Evolutionary conservation across 805 yeast species (phyloP).

Genomic region (Barnettozyma botsteinii): DNA sequence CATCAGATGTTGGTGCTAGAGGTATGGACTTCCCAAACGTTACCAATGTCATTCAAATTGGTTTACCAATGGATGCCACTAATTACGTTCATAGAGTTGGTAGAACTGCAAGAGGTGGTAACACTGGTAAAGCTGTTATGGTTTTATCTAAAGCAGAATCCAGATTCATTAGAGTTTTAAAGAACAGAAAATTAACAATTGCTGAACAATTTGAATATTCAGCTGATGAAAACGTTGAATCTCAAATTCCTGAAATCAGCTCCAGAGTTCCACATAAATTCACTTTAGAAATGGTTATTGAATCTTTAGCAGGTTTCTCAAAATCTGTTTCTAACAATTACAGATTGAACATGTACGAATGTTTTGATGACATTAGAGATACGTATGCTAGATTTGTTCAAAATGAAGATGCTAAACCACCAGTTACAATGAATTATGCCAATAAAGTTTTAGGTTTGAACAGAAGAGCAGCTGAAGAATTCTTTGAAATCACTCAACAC

Average conservation of each 20-base stretch:
- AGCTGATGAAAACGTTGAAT: slow-evolving; percentile 31
- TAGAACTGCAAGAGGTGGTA: slow-evolving; percentile 92
- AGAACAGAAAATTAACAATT: slow-evolving; percentile 51
- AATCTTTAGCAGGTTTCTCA: slow-evolving; percentile 33
- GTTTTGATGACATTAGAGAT: slow-evolving; percentile 30
- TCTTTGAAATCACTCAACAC: slow-evolving; percentile 14
- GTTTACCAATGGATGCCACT: slow-evolving; percentile 68
- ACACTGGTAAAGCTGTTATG: slow-evolving; percentile 62
- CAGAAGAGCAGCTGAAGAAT: slow-evolving; percentile 16
- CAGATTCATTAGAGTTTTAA: slow-evolving; percentile 47
- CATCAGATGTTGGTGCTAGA: slow-evolving; percentile 93
- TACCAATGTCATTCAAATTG: slow-evolving; percentile 77
- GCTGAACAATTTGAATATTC: slow-evolving; percentile 36
- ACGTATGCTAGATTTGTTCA: slow-evolving; percentile 24
- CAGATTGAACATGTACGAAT: slow-evolving; percentile 27
- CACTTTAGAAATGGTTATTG: slow-evolving; percentile 27
- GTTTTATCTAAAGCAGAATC: slow-evolving; percentile 53
- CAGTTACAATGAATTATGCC: slow-evolving; percentile 18
- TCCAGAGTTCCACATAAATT: slow-evolving; percentile 23
- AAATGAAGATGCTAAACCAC: slow-evolving; percentile 18
- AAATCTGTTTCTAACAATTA: slow-evolving; percentile 30
- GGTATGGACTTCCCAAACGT: slow-evolving; percentile 94
- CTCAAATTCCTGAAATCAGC: slow-evolving; percentile 25
- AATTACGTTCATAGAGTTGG: slow-evolving; percentile 91
- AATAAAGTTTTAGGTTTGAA: slow-evolving; percentile 19